Base-by-base conservation (phyloP, 768 basidiomycete species). In the Serendipita vermifera region DNA sequence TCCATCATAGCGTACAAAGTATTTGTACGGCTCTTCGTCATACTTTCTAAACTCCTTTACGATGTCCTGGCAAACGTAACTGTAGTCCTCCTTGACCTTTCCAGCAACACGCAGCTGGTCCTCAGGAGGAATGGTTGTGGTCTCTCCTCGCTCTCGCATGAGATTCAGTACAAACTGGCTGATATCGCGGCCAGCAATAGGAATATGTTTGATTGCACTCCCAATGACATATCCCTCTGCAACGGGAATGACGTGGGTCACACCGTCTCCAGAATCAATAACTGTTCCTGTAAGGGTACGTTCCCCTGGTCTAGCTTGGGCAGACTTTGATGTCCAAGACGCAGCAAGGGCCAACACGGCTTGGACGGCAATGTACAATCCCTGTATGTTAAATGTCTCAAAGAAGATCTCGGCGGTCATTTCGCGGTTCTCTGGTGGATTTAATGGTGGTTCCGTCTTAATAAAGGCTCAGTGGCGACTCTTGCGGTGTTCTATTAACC, bases 381-480 rank as follows among this genome's bases (percentile, higher is more conserved):
- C 94, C 67, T 92, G 87, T 73, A 97, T 93, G 71, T 98, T 98
- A 82, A 99, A 99, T 0, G 91, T 94, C 72, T 99, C 96, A 69
- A 98, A 99, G 79, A 99, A 97, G 73, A 98, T 98, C 68, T 98
- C 94, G 17, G 96, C 96, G 0, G 94, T 98, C 69, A 94, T 94
- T 70, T 99, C 96, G 64, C 96, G 78, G 73, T 98, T 99, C 74
- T 99, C 96, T 1, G 96, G 96, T 0, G 94, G 81, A 67, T 99
- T 98, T 57, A 99, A 81, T 22, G 96, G 94, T 3, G 96, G 96
- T 66, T 99, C 96, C n/a, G 96, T 99, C 94, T 97, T 61, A n/a
- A n/a, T n/a, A n/a, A n/a, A n/a, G n/a, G n/a, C n/a, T n/a, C n/a
- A n/a, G n/a, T n/a, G n/a, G n/a, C n/a, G n/a, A n/a, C n/a, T n/a